These are phyloP conservation scores for Leavenworthia alabamica DNA, from an alignment of 345 rosid species.

Conservation along the genomic window DNA sequence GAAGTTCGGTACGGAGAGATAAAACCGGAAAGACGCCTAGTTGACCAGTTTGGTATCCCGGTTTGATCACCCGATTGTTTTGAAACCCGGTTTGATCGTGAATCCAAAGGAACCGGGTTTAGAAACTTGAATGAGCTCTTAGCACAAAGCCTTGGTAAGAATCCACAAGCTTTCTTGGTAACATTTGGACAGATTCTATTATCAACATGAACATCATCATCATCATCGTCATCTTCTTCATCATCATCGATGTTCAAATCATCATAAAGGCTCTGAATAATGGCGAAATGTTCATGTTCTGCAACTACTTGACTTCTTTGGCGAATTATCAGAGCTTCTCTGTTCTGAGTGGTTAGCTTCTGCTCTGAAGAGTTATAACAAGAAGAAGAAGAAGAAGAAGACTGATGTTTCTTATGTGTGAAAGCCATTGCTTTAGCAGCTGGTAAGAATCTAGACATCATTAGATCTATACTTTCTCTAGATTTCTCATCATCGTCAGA, in stretches of 20 bases:
- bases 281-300: conserved; percentile 29
- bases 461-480: conserved; percentile 57
- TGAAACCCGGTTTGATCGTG: conserved; percentile 21
- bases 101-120: conserved; percentile 39
- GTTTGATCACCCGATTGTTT: conserved; percentile 20
- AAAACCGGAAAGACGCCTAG: conserved; percentile 40
- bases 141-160: conserved; percentile 69
- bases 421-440: conserved; percentile 95
- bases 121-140: conserved; percentile 53
- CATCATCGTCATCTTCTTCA: conserved; percentile 48
- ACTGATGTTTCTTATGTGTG: conserved; percentile 42
- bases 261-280: conserved; percentile 34
- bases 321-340: conserved; percentile 27
- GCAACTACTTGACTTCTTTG: conserved; percentile 30
- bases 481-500: conserved; percentile 18
- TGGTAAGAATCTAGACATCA: conserved; percentile 93
- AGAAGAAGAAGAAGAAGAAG: conserved; percentile 32
- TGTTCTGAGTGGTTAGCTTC: conserved; percentile 43
- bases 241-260: conserved; percentile 34
- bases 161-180: conserved; percentile 59
- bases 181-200: conserved; percentile 2
- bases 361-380: conserved; percentile 38
- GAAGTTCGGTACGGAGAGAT: conserved; percentile 50
- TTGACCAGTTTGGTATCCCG: conserved; percentile 27
- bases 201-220: conserved; percentile 29